Evolutionary conservation across 768 basidiomycete species (phyloP).

Genomic region (Trichaptum fuscoviolaceum): DNA sequence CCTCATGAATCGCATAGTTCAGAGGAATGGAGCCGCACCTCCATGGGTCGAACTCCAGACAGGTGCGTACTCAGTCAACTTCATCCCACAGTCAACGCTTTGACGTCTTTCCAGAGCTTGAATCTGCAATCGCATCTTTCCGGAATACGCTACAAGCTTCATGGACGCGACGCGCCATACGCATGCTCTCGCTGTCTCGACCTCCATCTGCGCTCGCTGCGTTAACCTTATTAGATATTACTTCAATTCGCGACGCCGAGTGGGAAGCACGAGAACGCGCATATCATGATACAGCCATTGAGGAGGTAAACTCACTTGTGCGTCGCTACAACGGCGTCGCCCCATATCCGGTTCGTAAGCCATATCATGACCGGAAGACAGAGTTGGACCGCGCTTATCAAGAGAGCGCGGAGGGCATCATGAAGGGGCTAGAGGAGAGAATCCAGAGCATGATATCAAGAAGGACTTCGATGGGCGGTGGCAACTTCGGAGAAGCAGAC

Average conservation of each 20-base stretch:
- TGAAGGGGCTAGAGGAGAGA: conserved; percentile 32
- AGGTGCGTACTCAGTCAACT: conserved; percentile 33
- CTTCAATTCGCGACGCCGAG: conserved; percentile 49
- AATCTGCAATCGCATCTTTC: conserved; percentile 54
- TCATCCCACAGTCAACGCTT: neutral
- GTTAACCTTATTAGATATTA: conserved; percentile 31
- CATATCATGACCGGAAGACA: conserved; percentile 46
- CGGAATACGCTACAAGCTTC: conserved; percentile 58
- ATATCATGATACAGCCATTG: conserved; percentile 65
- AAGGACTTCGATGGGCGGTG: neutral
- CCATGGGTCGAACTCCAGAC: conserved; percentile 83
- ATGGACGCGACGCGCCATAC: conserved; percentile 72
- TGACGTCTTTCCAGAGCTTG: conserved; percentile 49
- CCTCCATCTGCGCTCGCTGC: conserved; percentile 35
- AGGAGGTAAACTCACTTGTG: conserved; percentile 69
- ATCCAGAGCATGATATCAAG: conserved; percentile 5
- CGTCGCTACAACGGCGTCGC: conserved; percentile 78
- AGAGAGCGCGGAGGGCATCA: conserved; percentile 48
- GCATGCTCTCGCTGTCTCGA: conserved; percentile 45
- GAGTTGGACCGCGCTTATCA: conserved; percentile 56
- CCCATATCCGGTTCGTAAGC: conserved; percentile 69
- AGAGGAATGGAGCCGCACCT: conserved; percentile 75
- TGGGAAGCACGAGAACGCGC: conserved; percentile 66
- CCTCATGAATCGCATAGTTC: conserved; percentile 81
- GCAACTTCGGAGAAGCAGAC: neutral